Base-by-base conservation (phyloP, 768 basidiomycete species). In the Pleurotus tuoliensis region DNA sequence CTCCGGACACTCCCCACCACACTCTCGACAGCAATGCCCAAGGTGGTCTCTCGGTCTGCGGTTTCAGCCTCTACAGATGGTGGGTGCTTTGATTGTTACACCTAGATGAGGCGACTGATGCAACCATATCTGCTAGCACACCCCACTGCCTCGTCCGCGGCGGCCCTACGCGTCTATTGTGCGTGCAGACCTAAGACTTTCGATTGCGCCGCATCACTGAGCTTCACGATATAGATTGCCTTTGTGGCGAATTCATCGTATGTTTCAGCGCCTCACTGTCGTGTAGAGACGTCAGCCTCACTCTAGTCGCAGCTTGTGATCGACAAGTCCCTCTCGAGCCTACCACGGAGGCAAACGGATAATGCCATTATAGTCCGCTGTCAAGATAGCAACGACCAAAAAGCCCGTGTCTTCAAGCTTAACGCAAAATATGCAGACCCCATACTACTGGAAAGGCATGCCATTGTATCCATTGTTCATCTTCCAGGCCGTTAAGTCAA, bases 31-130 rank as follows among this genome's bases (percentile, higher is more conserved):
- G 59, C 61, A 57, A 96, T 96, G 94, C 94, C 94, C 53, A 95
- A 95, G 71, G 90, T 97, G 60, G 82, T 94, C 65, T 93, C 92
- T 3, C 83, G 92, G 61, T 94, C 90, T 41, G 87, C 90, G 3
- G 83, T 94, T 58, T 94, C 93, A 7, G 91, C 92, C 2, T 94
- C 92, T 3, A 85, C 91, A 37, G 89, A 92, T 67, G 90, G 91
- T 91, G 51, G 59, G 81, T 71, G 50, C 59, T 47, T 41, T 34
- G 30, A 34, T 34, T 34, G 30, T 9, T 11, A 11, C 30, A 34
- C 30, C 30, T 11, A 8, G 30, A 34, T 34, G 30, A 34, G 30
- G 30, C 30, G 30, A 34, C 30, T 34, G 30, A 34, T 34, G 11
- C 30, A 34, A 34, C 9, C 30, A 34, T 34, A 34, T 47, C 47